Conservation (phyloP, 2,329 filamentous ascomycete species). For the Magnaporthiopsis rhizophila region DNA sequence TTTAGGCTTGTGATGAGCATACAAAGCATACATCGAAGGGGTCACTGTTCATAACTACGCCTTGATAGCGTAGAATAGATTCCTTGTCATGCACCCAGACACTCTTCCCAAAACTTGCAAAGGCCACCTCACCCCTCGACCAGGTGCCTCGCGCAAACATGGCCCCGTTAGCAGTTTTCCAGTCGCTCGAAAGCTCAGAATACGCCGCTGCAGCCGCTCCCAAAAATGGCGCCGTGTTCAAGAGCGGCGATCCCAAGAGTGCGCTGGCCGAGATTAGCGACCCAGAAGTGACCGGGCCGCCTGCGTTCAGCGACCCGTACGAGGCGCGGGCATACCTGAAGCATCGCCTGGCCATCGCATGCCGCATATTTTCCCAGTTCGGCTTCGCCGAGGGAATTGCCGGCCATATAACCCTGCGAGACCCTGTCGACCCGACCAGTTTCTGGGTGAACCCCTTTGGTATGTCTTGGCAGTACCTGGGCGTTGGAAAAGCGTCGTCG, state of each 20-base stretch:
- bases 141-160: not conserved
- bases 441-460: slow-evolving; percentile 60
- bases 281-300: slow-evolving; percentile 11
- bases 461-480: not conserved
- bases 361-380: slow-evolving; percentile 47
- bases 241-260: slow-evolving; percentile 9
- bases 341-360: slow-evolving; percentile 42
- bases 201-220: too few relatives aligned
- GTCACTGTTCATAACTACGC: too few relatives aligned
- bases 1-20: too few relatives aligned
- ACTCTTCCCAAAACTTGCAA: not conserved
- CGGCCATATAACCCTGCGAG: slow-evolving; percentile 53
- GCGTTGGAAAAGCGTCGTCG: not conserved
- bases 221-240: not conserved
- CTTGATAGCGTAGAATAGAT: too few relatives aligned
- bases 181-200: not conserved
- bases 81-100: too few relatives aligned
- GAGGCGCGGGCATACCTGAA: slow-evolving; percentile 43
- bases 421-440: slow-evolving; percentile 47
- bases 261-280: slow-evolving; percentile 19
- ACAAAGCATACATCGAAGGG: too few relatives aligned
- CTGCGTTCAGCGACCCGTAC: slow-evolving; percentile 12
- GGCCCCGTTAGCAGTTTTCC: not conserved
- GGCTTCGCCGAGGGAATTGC: slow-evolving; percentile 54
- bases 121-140: not conserved